phyloP scores from a whole-genome alignment of 345 rosid species.

The Hirschfeldia incana region DNA sequence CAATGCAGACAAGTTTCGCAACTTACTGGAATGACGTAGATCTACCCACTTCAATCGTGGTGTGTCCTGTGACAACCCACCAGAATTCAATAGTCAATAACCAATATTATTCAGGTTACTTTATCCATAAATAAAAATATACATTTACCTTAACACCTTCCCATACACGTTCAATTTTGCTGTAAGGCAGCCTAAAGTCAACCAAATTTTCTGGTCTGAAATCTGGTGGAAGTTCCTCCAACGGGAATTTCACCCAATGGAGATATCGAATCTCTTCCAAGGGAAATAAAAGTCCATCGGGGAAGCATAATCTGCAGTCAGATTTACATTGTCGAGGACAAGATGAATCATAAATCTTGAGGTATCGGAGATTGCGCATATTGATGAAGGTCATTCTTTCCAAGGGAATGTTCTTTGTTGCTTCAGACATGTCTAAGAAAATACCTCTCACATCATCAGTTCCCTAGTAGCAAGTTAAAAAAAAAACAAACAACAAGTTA shows the following conservation, averaged over 20 bases:
- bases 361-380: conserved; percentile 12
- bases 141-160: background rate
- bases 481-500: background rate
- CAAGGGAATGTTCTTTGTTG: background rate
- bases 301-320: background rate
- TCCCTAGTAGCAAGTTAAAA: background rate
- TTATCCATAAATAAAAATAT: background rate
- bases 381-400: background rate
- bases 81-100: background rate
- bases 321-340: background rate
- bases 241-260: conserved; percentile 15
- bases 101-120: background rate
- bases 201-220: conserved; percentile 3
- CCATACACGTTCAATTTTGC: conserved; percentile 1
- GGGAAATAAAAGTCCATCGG: background rate
- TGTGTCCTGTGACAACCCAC: background rate
- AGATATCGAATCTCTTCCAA: conserved; percentile 11
- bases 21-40: background rate
- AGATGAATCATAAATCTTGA: background rate
- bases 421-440: conserved; percentile 5
- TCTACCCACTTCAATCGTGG: background rate
- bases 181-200: conserved; percentile 9
- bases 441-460: background rate
- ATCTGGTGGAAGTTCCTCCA: conserved; percentile 14
- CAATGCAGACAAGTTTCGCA: background rate